These are phyloP conservation scores for Claviceps sorghi DNA, from an alignment of 2,329 filamentous ascomycete genomes.

Conservation along the genomic window DNA sequence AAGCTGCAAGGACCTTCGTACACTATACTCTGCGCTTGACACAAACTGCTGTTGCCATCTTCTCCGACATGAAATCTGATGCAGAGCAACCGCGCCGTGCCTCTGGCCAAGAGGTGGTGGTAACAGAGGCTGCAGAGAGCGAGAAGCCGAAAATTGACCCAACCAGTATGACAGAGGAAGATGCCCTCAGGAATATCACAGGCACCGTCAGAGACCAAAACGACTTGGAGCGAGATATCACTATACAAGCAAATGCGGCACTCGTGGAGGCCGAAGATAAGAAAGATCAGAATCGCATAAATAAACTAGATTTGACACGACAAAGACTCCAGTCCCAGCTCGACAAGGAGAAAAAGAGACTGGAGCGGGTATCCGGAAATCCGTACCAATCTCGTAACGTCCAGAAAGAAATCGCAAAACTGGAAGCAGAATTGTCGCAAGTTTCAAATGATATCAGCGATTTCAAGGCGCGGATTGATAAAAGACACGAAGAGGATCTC, in stretches of 20 bases:
- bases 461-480: conserved; percentile 67
- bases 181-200: conserved; percentile 46
- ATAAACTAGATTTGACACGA: conserved; percentile 38
- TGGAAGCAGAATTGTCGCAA: conserved; percentile 48
- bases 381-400: conserved; percentile 40
- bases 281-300: conserved; percentile 47
- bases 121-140: neutral
- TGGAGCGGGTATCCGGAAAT: conserved; percentile 29
- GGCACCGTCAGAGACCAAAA: conserved; percentile 69
- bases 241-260: conserved; percentile 42
- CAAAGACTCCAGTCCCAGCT: conserved; percentile 52
- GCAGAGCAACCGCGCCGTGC: conserved; percentile 9
- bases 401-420: conserved; percentile 49
- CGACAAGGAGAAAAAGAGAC: conserved; percentile 33
- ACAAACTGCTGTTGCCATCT: neutral
- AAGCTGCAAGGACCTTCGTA: neutral
- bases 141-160: conserved; percentile 10
- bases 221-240: conserved; percentile 80
- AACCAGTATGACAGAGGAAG: conserved; percentile 38
- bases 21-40: neutral
- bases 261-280: conserved; percentile 49
- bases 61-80: conserved; percentile 14
- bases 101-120: conserved; percentile 12
- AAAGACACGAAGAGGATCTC: conserved; percentile 46
- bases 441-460: conserved; percentile 61